Evolutionary conservation across 2,329 filamentous ascomycete genomes (phyloP).

Genomic region (Aspergillus pseudotamarii): DNA sequence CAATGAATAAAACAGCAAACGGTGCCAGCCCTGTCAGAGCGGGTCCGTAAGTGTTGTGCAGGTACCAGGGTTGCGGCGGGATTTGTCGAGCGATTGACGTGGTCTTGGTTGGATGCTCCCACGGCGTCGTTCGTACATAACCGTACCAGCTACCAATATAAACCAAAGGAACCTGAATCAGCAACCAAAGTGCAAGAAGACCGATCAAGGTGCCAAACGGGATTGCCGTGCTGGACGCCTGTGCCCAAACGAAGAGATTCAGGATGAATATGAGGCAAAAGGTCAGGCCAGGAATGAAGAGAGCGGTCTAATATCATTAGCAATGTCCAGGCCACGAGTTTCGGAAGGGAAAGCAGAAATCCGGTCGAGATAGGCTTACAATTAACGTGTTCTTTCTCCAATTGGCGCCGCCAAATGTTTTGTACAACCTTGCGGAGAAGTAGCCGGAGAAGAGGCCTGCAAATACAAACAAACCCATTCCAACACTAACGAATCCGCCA

Average conservation of each 20-base stretch:
- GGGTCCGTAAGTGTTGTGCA: conserved; percentile 63
- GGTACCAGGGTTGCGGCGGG: conserved; percentile 75
- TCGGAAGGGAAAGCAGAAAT: not conserved
- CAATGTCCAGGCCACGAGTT: conserved; percentile 1
- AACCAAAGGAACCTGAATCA: conserved; percentile 82
- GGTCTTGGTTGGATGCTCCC: conserved; percentile 82
- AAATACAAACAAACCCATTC: conserved; percentile 79
- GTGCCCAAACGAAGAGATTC: conserved; percentile 88
- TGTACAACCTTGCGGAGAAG: conserved; percentile 81
- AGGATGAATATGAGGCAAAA: conserved; percentile 77
- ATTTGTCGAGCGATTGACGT: conserved; percentile 71
- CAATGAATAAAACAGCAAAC: conserved; percentile 86
- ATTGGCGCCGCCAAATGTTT: conserved; percentile 75
- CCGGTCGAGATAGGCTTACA: conserved; percentile 33
- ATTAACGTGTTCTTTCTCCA: conserved; percentile 76
- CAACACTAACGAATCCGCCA: conserved; percentile 86
- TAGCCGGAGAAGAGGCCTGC: conserved; percentile 85
- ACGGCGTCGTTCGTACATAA: conserved; percentile 66
- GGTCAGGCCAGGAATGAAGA: conserved; percentile 76
- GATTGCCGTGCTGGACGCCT: conserved; percentile 83
- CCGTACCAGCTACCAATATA: conserved; percentile 80
- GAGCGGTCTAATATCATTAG: conserved; percentile 59
- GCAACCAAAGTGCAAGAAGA: conserved; percentile 76
- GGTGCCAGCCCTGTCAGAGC: conserved; percentile 77
- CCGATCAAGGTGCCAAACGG: conserved; percentile 78